Percentiles rank a stretch among this genome's conserved stretches.
Evolutionary conservation across 2,329 filamentous ascomycete genomes (phyloP).

Genomic region (Alternaria dauci): DNA sequence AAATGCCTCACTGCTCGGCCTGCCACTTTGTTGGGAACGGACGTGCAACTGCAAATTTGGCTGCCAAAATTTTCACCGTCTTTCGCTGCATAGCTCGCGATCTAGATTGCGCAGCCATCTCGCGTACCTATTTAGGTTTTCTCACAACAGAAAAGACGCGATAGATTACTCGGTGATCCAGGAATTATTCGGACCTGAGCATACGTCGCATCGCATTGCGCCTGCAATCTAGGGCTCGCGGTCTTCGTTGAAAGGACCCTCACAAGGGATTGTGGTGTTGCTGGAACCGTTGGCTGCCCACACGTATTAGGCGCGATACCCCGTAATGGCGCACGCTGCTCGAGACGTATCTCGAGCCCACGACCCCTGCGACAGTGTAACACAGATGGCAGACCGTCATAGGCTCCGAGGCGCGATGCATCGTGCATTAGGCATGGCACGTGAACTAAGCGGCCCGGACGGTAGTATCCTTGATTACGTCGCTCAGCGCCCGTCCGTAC

Average conservation of each 20-base stretch:
- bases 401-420: background rate
- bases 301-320: background rate
- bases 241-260: background rate
- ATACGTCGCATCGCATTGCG: background rate
- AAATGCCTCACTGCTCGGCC: background rate
- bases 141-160: background rate
- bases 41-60: background rate
- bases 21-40: background rate
- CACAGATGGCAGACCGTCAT: background rate
- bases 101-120: background rate
- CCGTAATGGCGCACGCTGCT: background rate
- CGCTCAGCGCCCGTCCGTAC: background rate
- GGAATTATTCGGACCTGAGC: background rate
- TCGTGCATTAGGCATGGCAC: background rate
- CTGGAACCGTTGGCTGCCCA: background rate
- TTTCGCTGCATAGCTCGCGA: background rate
- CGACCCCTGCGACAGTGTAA: background rate
- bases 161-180: background rate
- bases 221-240: background rate
- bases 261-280: background rate
- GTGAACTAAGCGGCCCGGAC: background rate
- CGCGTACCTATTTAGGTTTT: background rate
- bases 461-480: background rate
- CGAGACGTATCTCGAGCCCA: background rate
- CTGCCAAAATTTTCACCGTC: slow-evolving; percentile 6